Evolutionary conservation across 176 grass and related monocot species (phyloP).

Genomic region (Miscanthus lutarioriparius): DNA sequence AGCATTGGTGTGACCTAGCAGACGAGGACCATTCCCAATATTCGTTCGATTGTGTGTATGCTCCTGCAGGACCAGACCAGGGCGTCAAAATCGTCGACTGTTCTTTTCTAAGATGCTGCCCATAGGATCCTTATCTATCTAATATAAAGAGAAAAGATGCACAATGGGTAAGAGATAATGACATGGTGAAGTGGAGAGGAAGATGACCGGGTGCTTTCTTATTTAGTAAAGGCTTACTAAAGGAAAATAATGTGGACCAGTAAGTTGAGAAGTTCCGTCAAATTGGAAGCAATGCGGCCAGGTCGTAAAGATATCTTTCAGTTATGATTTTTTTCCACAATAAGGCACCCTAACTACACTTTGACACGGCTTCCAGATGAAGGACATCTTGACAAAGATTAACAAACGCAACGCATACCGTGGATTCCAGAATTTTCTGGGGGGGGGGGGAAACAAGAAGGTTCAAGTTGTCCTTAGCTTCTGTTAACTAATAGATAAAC

Average conservation of each 20-base stretch:
- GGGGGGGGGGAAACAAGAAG: background rate
- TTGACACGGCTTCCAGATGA: background rate
- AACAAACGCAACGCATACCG: background rate
- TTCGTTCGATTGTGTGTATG: background rate
- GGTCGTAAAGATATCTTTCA: conserved; percentile 7
- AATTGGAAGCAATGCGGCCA: background rate
- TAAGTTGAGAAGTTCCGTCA: background rate
- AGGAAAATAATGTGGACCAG: background rate
- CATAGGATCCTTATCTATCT: background rate
- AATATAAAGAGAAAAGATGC: background rate
- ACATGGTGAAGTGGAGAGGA: conserved; percentile 7
- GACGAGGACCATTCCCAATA: background rate
- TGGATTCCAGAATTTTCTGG: background rate
- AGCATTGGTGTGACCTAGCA: background rate
- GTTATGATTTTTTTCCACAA: background rate
- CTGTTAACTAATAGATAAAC: background rate
- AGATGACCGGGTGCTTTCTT: background rate
- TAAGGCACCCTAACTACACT: background rate
- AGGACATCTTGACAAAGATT: background rate
- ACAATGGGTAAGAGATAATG: background rate
- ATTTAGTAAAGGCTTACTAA: background rate
- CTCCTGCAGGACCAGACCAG: background rate
- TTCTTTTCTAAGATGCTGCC: conserved; percentile 6
- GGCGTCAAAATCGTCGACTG: background rate
- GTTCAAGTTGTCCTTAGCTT: background rate